phyloP scores from a whole-genome alignment of 768 basidiomycete genomes.

The Dictyophora rubrovolvata region DNA sequence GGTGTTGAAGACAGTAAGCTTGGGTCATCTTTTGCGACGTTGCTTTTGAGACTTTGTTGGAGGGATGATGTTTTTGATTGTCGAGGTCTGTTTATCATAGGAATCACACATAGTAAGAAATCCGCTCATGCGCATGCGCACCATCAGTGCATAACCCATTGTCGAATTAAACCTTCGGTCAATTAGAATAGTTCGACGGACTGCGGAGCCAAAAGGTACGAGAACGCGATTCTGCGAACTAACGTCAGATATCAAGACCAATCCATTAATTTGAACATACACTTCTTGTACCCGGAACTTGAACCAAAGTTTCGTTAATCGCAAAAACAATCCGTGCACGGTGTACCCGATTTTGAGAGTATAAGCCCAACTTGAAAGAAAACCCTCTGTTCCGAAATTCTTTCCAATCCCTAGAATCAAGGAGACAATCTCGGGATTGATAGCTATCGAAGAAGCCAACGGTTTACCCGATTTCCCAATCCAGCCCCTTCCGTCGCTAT shows the following conservation, averaged over 20 bases:
- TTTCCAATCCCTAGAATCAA: not conserved
- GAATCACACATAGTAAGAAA: not conserved
- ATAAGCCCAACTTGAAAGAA: not conserved
- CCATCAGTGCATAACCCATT: not conserved
- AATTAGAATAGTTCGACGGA: not conserved
- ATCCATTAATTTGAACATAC: not conserved
- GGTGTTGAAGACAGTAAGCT: not conserved
- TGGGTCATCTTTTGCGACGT: not conserved
- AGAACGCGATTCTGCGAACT: not conserved
- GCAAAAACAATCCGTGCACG: not conserved
- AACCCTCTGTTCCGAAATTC: not conserved
- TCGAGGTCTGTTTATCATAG: not conserved
- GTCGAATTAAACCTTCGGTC: not conserved
- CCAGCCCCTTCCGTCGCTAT: not conserved
- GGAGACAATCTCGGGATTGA: not conserved
- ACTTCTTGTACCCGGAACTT: not conserved
- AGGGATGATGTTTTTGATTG: not conserved
- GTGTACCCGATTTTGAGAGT: not conserved
- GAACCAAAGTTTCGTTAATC: not conserved
- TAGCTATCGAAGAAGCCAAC: not conserved
- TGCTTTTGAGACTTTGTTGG: not conserved
- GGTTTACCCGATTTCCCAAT: not conserved
- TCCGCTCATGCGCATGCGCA: not conserved
- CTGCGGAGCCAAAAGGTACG: not conserved
- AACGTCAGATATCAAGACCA: not conserved